Evolutionary conservation across 306 rosid genomes (phyloP).

Genomic region (Inga laurina): DNA sequence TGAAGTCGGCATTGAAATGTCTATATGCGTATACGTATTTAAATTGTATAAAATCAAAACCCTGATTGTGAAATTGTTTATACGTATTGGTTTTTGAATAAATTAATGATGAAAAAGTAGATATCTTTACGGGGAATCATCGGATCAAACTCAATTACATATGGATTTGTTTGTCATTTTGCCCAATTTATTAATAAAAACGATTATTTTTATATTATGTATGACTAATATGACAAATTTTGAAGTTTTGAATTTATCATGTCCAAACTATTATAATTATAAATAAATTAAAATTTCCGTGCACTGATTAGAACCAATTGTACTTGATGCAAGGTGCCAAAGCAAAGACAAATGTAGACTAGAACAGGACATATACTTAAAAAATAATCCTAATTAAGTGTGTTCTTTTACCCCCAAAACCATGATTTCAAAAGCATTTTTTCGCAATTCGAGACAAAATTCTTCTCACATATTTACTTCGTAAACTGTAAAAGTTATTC

Average conservation of each 20-base stretch:
- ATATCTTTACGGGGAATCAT: background rate
- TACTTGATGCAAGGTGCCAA: background rate
- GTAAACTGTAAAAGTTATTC: too few relatives aligned
- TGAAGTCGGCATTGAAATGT: too few relatives aligned
- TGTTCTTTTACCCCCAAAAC: too few relatives aligned
- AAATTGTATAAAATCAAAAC: too few relatives aligned
- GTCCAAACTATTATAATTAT: background rate
- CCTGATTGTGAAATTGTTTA: background rate
- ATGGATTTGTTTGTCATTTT: background rate
- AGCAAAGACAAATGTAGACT: background rate
- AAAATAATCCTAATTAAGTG: background rate
- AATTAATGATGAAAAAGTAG: background rate
- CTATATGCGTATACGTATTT: too few relatives aligned
- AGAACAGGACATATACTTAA: background rate
- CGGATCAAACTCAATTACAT: background rate
- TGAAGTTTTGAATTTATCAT: background rate
- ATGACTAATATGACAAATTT: background rate
- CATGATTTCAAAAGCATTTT: too few relatives aligned
- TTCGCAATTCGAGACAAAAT: too few relatives aligned
- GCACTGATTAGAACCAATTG: background rate
- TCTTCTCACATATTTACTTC: too few relatives aligned
- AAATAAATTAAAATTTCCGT: background rate
- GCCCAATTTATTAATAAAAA: background rate
- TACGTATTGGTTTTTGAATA: background rate
- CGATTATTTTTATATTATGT: background rate